A percentile compares a stretch with the other conserved stretches of the same genome.
phyloP scores from a whole-genome alignment of 345 rosid species.

The Hibiscus trionum region DNA sequence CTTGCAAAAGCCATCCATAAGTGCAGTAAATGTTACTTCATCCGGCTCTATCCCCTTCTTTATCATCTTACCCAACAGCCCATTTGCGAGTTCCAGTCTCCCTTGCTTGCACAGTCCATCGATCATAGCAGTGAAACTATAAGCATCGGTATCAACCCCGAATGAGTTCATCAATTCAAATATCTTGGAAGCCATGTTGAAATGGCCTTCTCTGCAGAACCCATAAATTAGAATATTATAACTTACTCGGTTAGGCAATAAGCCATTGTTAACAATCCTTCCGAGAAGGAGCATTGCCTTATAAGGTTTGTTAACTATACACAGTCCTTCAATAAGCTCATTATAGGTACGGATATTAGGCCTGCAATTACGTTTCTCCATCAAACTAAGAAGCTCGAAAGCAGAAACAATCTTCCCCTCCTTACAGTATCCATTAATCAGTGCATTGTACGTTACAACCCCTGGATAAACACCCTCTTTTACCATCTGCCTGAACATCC shows the following conservation, averaged over 20 bases:
- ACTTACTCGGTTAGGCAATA: constrained; percentile 29
- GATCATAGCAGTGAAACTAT: constrained; percentile 28
- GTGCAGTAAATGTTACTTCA: constrained; percentile 39
- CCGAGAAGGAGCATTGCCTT: constrained; percentile 31
- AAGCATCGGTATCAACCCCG: constrained; percentile 28
- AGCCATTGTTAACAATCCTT: constrained; percentile 30
- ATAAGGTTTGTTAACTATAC: constrained; percentile 33
- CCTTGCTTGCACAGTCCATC: constrained; percentile 34
- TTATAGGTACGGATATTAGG: constrained; percentile 44
- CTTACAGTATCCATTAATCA: constrained; percentile 48
- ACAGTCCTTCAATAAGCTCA: constrained; percentile 48
- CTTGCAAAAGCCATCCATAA: constrained; percentile 41
- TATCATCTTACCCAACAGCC: constrained; percentile 31
- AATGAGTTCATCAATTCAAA: constrained; percentile 27
- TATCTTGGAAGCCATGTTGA: constrained; percentile 27
- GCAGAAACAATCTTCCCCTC: constrained; percentile 33
- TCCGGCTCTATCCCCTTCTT: constrained; percentile 34
- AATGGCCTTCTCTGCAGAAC: constrained; percentile 36
- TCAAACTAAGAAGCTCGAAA: constrained; percentile 39
- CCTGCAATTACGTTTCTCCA: constrained; percentile 42
- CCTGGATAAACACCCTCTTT: constrained; percentile 29
- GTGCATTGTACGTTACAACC: constrained; percentile 34
- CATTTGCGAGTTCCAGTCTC: constrained; percentile 26
- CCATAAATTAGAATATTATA: constrained; percentile 41
- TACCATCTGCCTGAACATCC: constrained; percentile 32